Evolutionary conservation across 1,284 basidiomycete genomes (phyloP), one percentile per base, ranked within the genome.

Genomic region (Pholiota adiposa): DNA sequence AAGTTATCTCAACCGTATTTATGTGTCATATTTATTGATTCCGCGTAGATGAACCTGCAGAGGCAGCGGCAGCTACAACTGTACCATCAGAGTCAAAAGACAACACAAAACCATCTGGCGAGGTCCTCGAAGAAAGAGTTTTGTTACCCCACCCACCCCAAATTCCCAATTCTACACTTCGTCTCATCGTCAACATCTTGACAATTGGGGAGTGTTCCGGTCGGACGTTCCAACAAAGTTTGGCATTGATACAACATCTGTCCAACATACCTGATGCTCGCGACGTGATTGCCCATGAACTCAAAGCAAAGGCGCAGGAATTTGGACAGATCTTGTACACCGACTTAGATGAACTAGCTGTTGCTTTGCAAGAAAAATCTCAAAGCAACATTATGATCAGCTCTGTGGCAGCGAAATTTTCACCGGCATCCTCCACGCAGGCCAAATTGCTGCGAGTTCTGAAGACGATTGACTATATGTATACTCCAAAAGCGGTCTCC

Each of bases 391-490:
- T 83, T 31, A 76, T 87, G 34, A 82, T 88, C 8, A 86, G 85
- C 33, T 83, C 89, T 2, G 86, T 92, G 11, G 86, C 96, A 11
- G 85, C 89, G 49, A 93, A 92, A 69, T 97, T 98, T 75, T 96
- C 95, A 0, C 89, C 94, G 0, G 90, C 95, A 0, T 94, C 94
- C 2, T 96, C 96, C 0, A 87, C 89, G 50, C 96, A 98, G 78
- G 94, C 96, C 25, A 97, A 97, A 75, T 83, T 98, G 1, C 81
- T 98, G 3, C 84, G 96, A 23, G 89, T 98, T 6, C 79, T 98
- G 63, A 98, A 98, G 79, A 97, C 95, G 8, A 92, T 98, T 69
- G 96, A 98, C 72, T 96, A 95, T 74, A 94, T 97, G 86, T 94
- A 94, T 75, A 88, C 91, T 1, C 85, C 89, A 21, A 90, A 87